A percentile compares a stretch with the other conserved stretches of the same genome.
phyloP scores from a whole-genome alignment of 2,329 filamentous ascomycete genomes.

The Fusarium sp. region DNA sequence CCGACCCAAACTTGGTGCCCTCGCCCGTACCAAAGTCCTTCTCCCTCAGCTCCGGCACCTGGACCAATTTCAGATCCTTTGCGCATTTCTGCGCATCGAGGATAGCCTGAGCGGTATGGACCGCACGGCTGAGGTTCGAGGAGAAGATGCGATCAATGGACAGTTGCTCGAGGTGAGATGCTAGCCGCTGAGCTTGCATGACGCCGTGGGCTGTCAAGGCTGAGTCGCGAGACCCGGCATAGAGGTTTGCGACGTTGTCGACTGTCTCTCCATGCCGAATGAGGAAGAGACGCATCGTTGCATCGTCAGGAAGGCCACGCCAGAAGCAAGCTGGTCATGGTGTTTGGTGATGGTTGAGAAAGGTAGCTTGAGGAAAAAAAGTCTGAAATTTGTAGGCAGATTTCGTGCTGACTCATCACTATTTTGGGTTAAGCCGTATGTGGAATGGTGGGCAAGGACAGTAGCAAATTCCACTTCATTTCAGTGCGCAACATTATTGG shows the following conservation, averaged over 20 bases:
- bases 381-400: constrained; percentile 40
- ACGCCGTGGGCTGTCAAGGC: constrained; percentile 84
- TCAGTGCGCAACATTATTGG: constrained; percentile 17
- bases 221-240: constrained; percentile 85
- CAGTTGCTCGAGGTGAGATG: constrained; percentile 65
- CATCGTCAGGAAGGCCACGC: constrained; percentile 37
- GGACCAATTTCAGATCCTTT: constrained; percentile 37
- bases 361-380: constrained; percentile 7
- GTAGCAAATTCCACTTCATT: not conserved
- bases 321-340: constrained; percentile 42
- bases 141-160: constrained; percentile 76
- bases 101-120: constrained; percentile 77
- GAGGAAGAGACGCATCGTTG: constrained; percentile 71
- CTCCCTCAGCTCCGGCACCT: constrained; percentile 70
- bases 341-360: constrained; percentile 24
- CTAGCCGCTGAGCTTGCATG: constrained; percentile 81
- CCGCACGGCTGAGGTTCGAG: constrained; percentile 82
- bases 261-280: constrained; percentile 92
- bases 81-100: constrained; percentile 64
- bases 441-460: too few relatives aligned
- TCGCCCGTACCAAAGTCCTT: constrained; percentile 81
- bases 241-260: constrained; percentile 85
- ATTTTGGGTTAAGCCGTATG: constrained; percentile 7
- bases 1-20: constrained; percentile 68
- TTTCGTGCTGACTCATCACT: constrained; percentile 35